Base-by-base conservation (phyloP, 2,329 filamentous ascomycete genomes). In the Colletotrichum lentis region DNA sequence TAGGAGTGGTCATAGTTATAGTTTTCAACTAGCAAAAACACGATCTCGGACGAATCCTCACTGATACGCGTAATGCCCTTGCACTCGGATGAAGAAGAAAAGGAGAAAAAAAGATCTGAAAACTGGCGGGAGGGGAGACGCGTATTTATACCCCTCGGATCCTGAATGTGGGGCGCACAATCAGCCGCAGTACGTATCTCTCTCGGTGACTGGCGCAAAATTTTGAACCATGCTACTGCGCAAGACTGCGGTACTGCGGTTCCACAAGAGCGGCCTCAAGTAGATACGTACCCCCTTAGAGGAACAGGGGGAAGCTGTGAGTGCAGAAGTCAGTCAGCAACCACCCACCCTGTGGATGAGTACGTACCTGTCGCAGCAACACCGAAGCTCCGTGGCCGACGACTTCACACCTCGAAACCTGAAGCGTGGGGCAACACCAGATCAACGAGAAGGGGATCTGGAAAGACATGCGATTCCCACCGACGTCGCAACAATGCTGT, bases 1-100 rank as follows among this genome's bases (percentile, higher is more conserved):
- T 81, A 85, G 84, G 84, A 94, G 91, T 85, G 85, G 90, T 92
- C 90, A 91, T 87, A 61, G 85, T 84, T 85, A 84, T 91, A 92
- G 90, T 91, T 92, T 91, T 91, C 90, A 92, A 92, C 90, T 91
- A 93, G 91, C 91, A 93, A 92, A 91, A 92, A 92, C 86, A 86
- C 87, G 86, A 87, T 88, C 90, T 93, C 91, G 88, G 91, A 93
- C 89, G 86, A 89, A 90, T 92, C 91, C 88, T 93, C 91, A 93
- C 89, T 90, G 89, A 87, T 88, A 90, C 87, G 87, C 89, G 86
- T 92, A 91, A 90, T 87, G 89, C 91, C 89, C 88, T 82, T 90
- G 89, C 89, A 90, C 88, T 84, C 78, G 83, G 85, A 88, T 88
- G 80, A 75, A 77, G 79, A 82, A 78, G 72, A 78, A 79, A 84